Percentiles rank a stretch among this genome's conserved stretches.
Evolutionary conservation across 805 yeast species (phyloP).

Genomic region (Lachancea waltii): DNA sequence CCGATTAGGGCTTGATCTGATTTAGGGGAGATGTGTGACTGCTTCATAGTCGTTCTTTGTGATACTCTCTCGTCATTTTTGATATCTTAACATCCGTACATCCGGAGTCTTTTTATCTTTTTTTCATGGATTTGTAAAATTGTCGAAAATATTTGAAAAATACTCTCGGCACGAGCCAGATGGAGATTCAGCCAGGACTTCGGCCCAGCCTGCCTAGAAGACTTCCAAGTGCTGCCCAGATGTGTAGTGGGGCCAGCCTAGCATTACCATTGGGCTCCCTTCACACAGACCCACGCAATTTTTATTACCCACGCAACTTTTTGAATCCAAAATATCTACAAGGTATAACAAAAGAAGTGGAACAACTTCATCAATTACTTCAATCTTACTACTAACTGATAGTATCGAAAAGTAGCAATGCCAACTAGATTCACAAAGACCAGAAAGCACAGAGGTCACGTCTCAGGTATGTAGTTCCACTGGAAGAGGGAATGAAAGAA

Average conservation of each 20-base stretch:
- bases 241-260: no score
- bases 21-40: neutral
- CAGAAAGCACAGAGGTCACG: constrained; percentile 99
- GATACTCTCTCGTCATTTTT: no score
- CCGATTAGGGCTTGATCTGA: neutral
- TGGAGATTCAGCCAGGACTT: no score
- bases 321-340: neutral
- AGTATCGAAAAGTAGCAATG: constrained; percentile 45
- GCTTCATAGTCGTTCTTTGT: neutral
- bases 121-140: no score
- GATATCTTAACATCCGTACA: no score
- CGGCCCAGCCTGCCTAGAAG: no score
- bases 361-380: no score
- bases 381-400: neutral
- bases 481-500: constrained; percentile 38
- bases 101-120: no score
- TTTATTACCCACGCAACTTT: neutral
- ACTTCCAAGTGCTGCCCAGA: no score
- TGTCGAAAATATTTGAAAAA: no score
- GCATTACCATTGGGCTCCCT: neutral
- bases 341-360: no score
- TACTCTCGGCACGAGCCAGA: no score
- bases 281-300: neutral
- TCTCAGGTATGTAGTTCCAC: constrained; percentile 75
- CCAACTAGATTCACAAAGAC: constrained; percentile 99